Evolutionary conservation across 176 grass and related monocot genomes (phyloP), one percentile per base, ranked within the genome.

Genomic region (Avena insularis): DNA sequence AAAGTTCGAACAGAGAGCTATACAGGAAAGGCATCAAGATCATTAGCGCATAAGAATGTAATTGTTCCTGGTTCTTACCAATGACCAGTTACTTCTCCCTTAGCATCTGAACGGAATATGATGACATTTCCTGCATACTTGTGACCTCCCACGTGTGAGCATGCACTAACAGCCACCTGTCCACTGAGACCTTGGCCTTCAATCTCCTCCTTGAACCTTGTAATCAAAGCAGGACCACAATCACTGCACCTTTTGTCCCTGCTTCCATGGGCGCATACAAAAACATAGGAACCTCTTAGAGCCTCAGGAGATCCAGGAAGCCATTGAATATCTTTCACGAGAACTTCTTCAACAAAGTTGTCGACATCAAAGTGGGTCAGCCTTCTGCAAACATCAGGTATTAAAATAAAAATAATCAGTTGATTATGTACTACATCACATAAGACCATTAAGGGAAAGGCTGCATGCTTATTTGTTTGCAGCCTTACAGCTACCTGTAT

Each of bases 61-160:
- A 17, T 58, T 36, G 14, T 53, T 70, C 3, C 4, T 63, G 70
- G 45, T 85, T 27, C 94, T 87, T 94, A 99, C 97, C 97, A 99
- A 93, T 99, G 94, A 71, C 97, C 94, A 82, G 89, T 82, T 25
- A 96, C 85, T 77, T 93, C 97, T 76, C 91, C 92, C 75, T 85
- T 87, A 2, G 69, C 67, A 88, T 75, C 74, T 55, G 87, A 78
- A 59, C 87, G 91, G 80, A 94, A 99, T 88, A 99, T 94, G 62
- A 99, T 92, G 43, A 99, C 89, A 75, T 99, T 99, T 90, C 94
- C 94, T 81, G 97, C 97, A 85, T 99, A 99, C 58, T 99, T 96
- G 84, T 99, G 97, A 50, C 97, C 94, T 78, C 97, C 97, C 83
- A 99, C 86, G 3, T 99, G 97, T 66, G 97, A 96, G 72, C 97